Conservation (phyloP, 768 basidiomycete genomes). For the Brasilioporus rufonigricans region DNA sequence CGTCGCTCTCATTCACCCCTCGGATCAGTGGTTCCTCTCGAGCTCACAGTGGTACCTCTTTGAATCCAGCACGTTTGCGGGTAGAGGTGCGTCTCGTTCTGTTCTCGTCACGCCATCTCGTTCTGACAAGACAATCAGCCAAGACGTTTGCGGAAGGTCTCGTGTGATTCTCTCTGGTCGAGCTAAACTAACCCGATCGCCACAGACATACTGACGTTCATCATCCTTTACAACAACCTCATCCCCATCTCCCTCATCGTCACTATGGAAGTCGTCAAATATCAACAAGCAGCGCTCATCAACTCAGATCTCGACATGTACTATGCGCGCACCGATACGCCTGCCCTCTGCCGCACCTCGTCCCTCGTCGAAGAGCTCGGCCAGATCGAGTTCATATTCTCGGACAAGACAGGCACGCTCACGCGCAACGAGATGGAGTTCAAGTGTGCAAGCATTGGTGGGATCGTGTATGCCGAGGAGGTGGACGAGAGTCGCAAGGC, state of each 20-base stretch:
- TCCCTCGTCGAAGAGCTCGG: conserved; percentile 98
- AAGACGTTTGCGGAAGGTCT: conserved; percentile 83
- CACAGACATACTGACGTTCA: conserved; percentile 93
- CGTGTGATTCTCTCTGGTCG: conserved; percentile 1
- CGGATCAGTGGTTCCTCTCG: conserved; percentile 76
- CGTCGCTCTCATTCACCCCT: background rate
- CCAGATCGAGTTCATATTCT: conserved; percentile 96
- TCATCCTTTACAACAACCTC: conserved; percentile 98
- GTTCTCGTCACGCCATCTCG: no score
- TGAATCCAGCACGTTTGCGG: conserved; percentile 55
- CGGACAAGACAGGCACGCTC: conserved; percentile 92
- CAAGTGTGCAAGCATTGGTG: conserved; percentile 83
- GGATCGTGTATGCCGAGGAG: conserved; percentile 83
- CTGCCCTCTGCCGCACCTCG: conserved; percentile 96
- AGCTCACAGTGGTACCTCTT: conserved; percentile 88
- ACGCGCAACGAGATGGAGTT: conserved; percentile 99
- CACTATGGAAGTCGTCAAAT: conserved; percentile 99
- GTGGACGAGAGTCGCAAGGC: conserved; percentile 86
- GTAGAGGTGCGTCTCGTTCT: conserved; percentile 50
- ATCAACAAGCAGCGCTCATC: conserved; percentile 95
- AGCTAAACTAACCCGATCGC: conserved; percentile 7
- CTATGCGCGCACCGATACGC: conserved; percentile 90
- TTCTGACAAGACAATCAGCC: conserved; percentile 40
- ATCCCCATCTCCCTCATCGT: conserved; percentile 99
- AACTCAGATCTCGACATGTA: conserved; percentile 99